A percentile compares a stretch with the other conserved stretches of the same genome.
phyloP scores from a whole-genome alignment of 768 basidiomycete species.

The Rhodosporidiobolus odoratus region DNA sequence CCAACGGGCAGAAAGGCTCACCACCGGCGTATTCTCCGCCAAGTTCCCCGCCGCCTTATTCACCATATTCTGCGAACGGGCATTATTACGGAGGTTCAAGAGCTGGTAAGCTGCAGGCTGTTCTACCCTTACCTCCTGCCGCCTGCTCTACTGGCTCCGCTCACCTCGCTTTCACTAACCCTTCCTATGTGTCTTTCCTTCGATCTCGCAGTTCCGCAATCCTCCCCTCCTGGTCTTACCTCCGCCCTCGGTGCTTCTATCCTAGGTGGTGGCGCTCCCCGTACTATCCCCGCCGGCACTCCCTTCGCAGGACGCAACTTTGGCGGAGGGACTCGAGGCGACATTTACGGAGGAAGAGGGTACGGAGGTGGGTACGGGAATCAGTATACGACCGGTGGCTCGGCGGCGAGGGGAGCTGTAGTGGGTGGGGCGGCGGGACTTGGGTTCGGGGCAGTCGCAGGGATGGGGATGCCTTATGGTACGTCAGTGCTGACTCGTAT shows the following conservation, averaged over 20 bases:
- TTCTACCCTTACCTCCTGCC: too few relatives aligned
- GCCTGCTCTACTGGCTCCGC: too few relatives aligned
- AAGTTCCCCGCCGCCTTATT: too few relatives aligned
- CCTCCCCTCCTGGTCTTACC: background rate
- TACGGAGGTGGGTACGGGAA: constrained; percentile 12
- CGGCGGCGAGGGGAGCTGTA: background rate
- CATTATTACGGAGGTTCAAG: too few relatives aligned
- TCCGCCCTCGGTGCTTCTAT: background rate
- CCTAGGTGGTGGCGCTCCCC: background rate
- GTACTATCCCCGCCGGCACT: background rate
- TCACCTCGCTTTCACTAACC: too few relatives aligned
- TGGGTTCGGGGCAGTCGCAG: background rate
- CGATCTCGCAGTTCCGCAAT: background rate
- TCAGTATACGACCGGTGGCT: background rate
- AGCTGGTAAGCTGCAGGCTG: too few relatives aligned
- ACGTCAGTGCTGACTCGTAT: too few relatives aligned
- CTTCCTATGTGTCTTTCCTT: background rate
- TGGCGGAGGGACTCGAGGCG: constrained; percentile 1
- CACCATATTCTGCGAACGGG: too few relatives aligned
- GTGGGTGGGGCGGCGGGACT: background rate
- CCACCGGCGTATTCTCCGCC: too few relatives aligned
- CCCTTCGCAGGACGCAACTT: background rate
- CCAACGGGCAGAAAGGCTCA: too few relatives aligned
- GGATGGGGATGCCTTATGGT: constrained; percentile 5
- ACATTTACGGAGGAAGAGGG: background rate